These are phyloP conservation scores for Parafenestella ontariensis DNA, from an alignment of 2,329 filamentous ascomycete species.

Conservation along the genomic window DNA sequence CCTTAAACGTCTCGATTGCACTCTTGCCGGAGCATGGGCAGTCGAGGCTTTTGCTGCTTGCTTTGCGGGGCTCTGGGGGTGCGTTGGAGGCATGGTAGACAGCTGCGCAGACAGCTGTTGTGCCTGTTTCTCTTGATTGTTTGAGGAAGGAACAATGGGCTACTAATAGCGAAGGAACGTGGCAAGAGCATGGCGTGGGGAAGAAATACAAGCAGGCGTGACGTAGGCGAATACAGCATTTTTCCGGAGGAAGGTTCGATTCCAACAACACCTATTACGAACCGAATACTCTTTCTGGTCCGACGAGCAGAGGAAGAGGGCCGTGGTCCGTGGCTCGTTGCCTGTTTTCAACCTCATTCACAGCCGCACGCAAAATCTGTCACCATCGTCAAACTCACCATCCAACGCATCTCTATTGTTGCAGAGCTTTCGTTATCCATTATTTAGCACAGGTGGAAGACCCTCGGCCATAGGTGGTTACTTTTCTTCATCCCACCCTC, in stretches of 20 bases:
- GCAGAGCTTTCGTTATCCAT: background rate
- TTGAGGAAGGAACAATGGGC: background rate
- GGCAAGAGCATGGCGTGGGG: background rate
- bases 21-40: constrained; percentile 6
- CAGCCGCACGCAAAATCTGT: background rate
- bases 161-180: background rate
- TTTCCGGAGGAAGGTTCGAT: no score
- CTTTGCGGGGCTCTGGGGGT: constrained; percentile 2
- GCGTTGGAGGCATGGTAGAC: constrained; percentile 1
- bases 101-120: constrained; percentile 4
- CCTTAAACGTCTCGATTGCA: constrained; percentile 7
- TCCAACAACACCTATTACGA: no score
- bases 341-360: background rate
- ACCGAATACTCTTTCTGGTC: no score
- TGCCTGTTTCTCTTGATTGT: background rate
- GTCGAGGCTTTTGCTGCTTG: constrained; percentile 9
- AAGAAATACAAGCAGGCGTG: background rate
- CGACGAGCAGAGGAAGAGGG: no score
- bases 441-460: background rate
- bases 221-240: no score
- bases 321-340: no score
- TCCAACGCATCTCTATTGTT: background rate
- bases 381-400: background rate
- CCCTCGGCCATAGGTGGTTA: background rate
- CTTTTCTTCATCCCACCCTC: no score